Evolutionary conservation across 2,329 filamentous ascomycete genomes (phyloP).

Genomic region (Leptosphaerulina australis): DNA sequence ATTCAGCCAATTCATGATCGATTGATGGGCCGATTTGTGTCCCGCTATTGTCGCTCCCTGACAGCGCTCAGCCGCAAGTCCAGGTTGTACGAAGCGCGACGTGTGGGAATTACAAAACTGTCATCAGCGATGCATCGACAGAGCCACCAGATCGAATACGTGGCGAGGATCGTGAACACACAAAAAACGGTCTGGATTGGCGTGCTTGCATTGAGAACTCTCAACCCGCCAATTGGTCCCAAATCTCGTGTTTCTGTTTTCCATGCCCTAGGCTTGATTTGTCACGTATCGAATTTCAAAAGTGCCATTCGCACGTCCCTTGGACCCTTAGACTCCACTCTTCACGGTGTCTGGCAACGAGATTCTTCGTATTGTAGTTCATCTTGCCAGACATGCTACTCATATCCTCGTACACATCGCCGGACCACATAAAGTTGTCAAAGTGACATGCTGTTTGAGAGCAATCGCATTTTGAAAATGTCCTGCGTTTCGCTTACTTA

Average conservation of each 20-base stretch:
- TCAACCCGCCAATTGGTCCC: not conserved
- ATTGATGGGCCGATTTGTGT: not conserved
- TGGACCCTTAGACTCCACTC: not conserved
- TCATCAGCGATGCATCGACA: not conserved
- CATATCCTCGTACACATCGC: not conserved
- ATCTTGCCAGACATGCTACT: not conserved
- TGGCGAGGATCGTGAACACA: conserved; percentile 13
- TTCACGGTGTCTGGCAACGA: not conserved
- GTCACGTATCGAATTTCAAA: not conserved
- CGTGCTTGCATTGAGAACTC: not conserved
- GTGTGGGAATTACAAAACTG: not conserved
- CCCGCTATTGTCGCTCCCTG: not conserved
- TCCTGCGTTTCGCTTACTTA: conserved; percentile 8
- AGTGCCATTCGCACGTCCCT: conserved; percentile 1
- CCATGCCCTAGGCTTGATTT: not conserved
- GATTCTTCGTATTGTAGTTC: not conserved
- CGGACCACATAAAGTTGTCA: not conserved
- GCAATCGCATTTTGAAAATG: conserved; percentile 1
- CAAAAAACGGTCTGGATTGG: conserved; percentile 2
- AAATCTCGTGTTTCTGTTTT: not conserved
- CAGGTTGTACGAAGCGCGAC: not conserved
- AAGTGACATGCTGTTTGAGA: not conserved
- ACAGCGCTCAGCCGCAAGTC: conserved; percentile 2
- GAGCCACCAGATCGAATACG: conserved; percentile 8
- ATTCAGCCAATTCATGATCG: not conserved